Percentiles rank a stretch among this genome's conserved stretches.
Conservation (phyloP, 116 monocot genomes). For the Trichopus zeylanicus region DNA sequence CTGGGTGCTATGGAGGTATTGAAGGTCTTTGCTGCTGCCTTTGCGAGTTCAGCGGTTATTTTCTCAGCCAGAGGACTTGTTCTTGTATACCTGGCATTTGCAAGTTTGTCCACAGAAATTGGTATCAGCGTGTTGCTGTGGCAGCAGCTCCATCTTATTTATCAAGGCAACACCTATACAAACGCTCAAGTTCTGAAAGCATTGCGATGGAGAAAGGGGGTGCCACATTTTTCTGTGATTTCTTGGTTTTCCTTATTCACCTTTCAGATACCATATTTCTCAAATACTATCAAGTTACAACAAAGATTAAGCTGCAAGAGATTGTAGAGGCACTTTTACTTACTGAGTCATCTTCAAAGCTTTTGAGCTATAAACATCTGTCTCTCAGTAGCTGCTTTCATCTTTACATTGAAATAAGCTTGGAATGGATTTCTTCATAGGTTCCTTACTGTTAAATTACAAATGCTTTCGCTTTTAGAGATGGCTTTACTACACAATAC, state of each 20-base stretch:
- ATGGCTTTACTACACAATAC: too few relatives aligned
- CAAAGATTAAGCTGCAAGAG: slow-evolving; percentile 53
- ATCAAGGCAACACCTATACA: slow-evolving; percentile 71
- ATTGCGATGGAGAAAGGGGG: slow-evolving; percentile 38
- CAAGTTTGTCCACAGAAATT: slow-evolving; percentile 51
- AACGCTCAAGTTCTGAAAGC: slow-evolving; percentile 31
- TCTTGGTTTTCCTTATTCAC: slow-evolving; percentile 63
- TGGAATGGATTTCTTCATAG: too few relatives aligned
- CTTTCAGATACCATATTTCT: slow-evolving; percentile 31
- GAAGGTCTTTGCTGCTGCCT: slow-evolving; percentile 25
- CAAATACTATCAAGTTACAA: slow-evolving; percentile 38
- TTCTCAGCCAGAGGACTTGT: slow-evolving; percentile 62
- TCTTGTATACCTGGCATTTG: slow-evolving; percentile 70
- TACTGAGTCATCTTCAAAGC: too few relatives aligned
- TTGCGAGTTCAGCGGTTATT: slow-evolving; percentile 40
- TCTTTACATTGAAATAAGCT: too few relatives aligned
- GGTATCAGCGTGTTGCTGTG: slow-evolving; percentile 68
- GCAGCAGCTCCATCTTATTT: slow-evolving; percentile 77
- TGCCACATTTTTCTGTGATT: slow-evolving; percentile 70
- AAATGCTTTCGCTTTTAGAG: too few relatives aligned
- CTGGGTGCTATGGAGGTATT: slow-evolving; percentile 10
- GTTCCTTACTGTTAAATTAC: too few relatives aligned
- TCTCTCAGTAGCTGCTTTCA: too few relatives aligned
- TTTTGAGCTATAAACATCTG: too few relatives aligned
- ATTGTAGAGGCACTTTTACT: slow-evolving; percentile 22